Percentiles rank a stretch among this genome's conserved stretches.
Evolutionary conservation across 2,329 filamentous ascomycete genomes (phyloP).

Genomic region (Geosmithia putterillii): DNA sequence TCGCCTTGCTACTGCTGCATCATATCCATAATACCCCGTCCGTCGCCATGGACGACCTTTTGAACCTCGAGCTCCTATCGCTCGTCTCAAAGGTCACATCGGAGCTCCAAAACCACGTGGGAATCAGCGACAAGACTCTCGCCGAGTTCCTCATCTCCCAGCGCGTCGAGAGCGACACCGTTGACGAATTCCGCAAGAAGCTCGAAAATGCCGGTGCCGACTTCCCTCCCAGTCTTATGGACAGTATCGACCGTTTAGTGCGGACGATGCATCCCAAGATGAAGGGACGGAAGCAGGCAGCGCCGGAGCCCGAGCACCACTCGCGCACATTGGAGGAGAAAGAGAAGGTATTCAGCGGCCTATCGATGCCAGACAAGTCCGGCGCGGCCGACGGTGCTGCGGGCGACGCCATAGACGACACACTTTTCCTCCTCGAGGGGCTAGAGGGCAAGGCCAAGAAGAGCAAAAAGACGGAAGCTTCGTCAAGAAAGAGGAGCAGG

Average conservation of each 20-base stretch:
- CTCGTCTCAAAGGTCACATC: slow-evolving; percentile 90
- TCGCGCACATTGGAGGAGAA: slow-evolving; percentile 52
- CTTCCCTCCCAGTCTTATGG: slow-evolving; percentile 75
- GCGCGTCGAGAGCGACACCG: slow-evolving; percentile 59
- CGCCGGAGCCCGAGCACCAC: slow-evolving; percentile 22
- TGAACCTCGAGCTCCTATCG: slow-evolving; percentile 83
- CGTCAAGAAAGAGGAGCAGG: slow-evolving; percentile 44
- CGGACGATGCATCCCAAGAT: slow-evolving; percentile 84
- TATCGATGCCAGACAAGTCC: slow-evolving; percentile 73
- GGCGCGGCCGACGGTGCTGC: slow-evolving; percentile 14
- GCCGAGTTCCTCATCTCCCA: slow-evolving; percentile 94
- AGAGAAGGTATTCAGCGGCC: slow-evolving; percentile 77
- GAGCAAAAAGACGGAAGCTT: slow-evolving; percentile 13
- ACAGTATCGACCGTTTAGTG: slow-evolving; percentile 84
- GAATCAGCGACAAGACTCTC: slow-evolving; percentile 84
- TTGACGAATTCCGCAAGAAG: slow-evolving; percentile 63
- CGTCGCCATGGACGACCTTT: slow-evolving; percentile 40
- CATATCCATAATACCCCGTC: neutral
- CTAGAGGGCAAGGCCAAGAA: slow-evolving; percentile 51
- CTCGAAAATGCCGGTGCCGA: slow-evolving; percentile 67
- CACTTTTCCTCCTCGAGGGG: slow-evolving; percentile 80
- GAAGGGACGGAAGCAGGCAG: slow-evolving; percentile 41
- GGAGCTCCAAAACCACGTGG: slow-evolving; percentile 88
- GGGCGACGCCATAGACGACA: slow-evolving; percentile 75
- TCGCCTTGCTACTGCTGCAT: neutral